Evolutionary conservation across 768 basidiomycete species (phyloP).

Genomic region (Pleurotus sapidus): DNA sequence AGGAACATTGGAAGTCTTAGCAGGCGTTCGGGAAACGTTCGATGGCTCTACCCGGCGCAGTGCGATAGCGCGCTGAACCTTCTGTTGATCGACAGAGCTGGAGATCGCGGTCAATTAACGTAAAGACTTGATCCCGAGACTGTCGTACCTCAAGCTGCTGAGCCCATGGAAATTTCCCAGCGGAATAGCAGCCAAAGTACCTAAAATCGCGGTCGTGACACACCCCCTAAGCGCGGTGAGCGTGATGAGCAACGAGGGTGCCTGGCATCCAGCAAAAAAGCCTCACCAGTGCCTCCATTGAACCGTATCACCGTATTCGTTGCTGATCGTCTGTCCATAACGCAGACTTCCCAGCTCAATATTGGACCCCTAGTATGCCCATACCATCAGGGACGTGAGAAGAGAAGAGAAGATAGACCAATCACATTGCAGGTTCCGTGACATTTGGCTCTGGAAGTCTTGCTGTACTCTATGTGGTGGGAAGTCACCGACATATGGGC

Average conservation of each 20-base stretch:
- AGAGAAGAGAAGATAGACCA: conserved; percentile 2
- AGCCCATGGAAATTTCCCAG: conserved; percentile 50
- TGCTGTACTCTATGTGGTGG: conserved; percentile 53
- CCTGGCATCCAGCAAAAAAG: background rate
- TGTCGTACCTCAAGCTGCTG: conserved; percentile 42
- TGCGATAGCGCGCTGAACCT: conserved; percentile 58
- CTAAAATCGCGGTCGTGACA: conserved; percentile 57
- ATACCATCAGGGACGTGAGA: background rate
- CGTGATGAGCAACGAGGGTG: background rate
- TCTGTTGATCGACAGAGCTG: conserved; percentile 61
- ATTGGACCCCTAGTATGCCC: conserved; percentile 31
- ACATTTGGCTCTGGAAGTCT: conserved; percentile 66
- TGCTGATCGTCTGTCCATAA: conserved; percentile 52
- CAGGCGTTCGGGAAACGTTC: conserved; percentile 49
- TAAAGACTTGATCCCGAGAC: background rate
- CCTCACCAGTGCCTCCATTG: conserved; percentile 77
- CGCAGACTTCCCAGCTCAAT: conserved; percentile 59
- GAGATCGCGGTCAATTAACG: background rate
- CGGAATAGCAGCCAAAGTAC: conserved; percentile 39
- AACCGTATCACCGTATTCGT: conserved; percentile 57
- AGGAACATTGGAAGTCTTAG: conserved; percentile 21
- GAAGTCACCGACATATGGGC: conserved; percentile 3
- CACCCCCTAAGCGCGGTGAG: conserved; percentile 54
- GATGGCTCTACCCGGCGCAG: conserved; percentile 49
- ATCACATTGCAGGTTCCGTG: conserved; percentile 59